Conservation (phyloP, 2,329 filamentous ascomycete species). For the Hymenoscyphus scutula region DNA sequence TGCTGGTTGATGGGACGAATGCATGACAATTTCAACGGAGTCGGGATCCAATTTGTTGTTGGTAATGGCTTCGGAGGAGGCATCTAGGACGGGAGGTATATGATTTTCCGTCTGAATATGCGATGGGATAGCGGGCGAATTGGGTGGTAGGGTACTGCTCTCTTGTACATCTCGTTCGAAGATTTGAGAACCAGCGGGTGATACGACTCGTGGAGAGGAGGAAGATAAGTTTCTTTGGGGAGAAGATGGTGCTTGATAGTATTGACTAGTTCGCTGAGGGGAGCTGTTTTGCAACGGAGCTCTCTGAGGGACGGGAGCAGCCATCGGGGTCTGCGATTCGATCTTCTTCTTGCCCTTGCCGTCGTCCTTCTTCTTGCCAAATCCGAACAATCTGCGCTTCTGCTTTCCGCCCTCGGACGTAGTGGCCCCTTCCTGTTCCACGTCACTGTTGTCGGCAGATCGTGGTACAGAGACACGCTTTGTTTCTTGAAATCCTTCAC, state of each 20-base stretch:
- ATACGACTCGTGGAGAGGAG: conserved; percentile 71
- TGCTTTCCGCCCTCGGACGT: conserved; percentile 40
- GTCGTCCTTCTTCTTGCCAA: conserved; percentile 60
- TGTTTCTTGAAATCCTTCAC: conserved; percentile 36
- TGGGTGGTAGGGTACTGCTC: conserved; percentile 61
- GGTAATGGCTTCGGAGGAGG: conserved; percentile 88
- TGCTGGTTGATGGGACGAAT: conserved; percentile 78
- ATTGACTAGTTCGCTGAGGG: conserved; percentile 42
- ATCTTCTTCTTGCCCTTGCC: conserved; percentile 42
- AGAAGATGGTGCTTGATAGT: conserved; percentile 46
- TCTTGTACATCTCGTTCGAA: conserved; percentile 97
- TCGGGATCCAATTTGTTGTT: conserved; percentile 82
- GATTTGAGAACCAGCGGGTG: conserved; percentile 76
- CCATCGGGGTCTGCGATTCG: conserved; percentile 31
- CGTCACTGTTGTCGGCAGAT: conserved; percentile 30
- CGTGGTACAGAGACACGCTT: conserved; percentile 23
- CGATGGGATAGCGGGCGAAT: conserved; percentile 81
- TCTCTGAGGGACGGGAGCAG: conserved; percentile 29
- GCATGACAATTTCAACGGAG: conserved; percentile 88
- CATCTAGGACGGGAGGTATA: conserved; percentile 87
- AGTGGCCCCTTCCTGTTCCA: conserved; percentile 30
- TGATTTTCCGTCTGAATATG: conserved; percentile 94
- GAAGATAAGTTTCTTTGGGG: conserved; percentile 66
- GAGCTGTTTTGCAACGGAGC: conserved; percentile 42
- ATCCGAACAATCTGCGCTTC: conserved; percentile 58